Evolutionary conservation across 345 rosid species (phyloP).

Genomic region (Noccaea bulbosa): DNA sequence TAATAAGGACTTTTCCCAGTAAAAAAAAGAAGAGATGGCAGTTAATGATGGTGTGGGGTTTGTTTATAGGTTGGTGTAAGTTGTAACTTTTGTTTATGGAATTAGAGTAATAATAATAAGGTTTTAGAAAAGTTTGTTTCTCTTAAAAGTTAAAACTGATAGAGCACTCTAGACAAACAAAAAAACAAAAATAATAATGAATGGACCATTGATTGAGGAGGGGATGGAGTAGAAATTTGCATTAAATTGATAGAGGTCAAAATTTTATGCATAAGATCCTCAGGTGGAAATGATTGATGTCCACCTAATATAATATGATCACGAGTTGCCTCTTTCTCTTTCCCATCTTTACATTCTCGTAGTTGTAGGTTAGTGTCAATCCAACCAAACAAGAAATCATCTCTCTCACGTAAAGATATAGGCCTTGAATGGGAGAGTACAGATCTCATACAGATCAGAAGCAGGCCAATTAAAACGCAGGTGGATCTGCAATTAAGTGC

Average conservation of each 20-base stretch:
- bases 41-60: conserved; percentile 32
- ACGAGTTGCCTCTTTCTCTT: conserved; percentile 30
- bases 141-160: conserved; percentile 10
- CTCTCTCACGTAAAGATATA: conserved; percentile 3
- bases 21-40: conserved; percentile 4
- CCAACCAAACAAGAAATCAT: conserved; percentile 36
- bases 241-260: conserved; percentile 18
- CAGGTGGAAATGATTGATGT: conserved; percentile 39
- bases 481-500: no score
- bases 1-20: neutral
- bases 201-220: conserved; percentile 36
- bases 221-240: conserved; percentile 23
- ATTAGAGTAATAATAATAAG: conserved; percentile 27
- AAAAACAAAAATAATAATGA: conserved; percentile 11
- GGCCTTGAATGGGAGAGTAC: no score
- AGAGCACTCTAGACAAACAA: conserved; percentile 4
- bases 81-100: conserved; percentile 23
- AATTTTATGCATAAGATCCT: conserved; percentile 18
- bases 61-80: conserved; percentile 33
- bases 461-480: no score
- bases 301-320: conserved; percentile 30
- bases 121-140: conserved; percentile 20
- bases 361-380: conserved; percentile 36
- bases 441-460: no score
- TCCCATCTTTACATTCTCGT: conserved; percentile 39